phyloP scores from a whole-genome alignment of 768 basidiomycete genomes.

The Lanmaoa rubissima region DNA sequence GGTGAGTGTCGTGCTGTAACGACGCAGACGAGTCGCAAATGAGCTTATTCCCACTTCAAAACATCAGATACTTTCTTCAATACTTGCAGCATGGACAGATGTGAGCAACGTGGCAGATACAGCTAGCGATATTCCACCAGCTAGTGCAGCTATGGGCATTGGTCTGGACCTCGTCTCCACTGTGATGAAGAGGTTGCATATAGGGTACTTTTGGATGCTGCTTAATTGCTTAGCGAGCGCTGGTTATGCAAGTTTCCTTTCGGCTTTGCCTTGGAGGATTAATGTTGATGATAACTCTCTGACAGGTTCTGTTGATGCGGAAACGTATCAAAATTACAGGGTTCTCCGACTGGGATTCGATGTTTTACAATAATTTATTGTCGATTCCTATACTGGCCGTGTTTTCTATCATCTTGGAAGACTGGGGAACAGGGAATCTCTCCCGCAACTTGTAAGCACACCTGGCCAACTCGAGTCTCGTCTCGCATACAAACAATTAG shows the following conservation, averaged over 20 bases:
- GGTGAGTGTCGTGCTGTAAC: slow-evolving; percentile 44
- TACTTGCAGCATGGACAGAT: slow-evolving; percentile 97
- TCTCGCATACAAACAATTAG: background rate
- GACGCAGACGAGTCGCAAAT: background rate
- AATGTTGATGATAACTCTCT: background rate
- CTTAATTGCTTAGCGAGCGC: slow-evolving; percentile 89
- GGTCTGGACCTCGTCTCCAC: slow-evolving; percentile 39
- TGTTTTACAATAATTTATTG: slow-evolving; percentile 97
- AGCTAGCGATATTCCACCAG: slow-evolving; percentile 24
- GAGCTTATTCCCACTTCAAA: background rate
- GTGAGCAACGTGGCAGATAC: slow-evolving; percentile 43
- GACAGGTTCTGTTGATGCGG: slow-evolving; percentile 90
- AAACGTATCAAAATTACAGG: slow-evolving; percentile 94
- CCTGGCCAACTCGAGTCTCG: background rate
- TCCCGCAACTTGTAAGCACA: slow-evolving; percentile 81
- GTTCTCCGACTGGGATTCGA: slow-evolving; percentile 97
- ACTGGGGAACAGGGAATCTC: slow-evolving; percentile 83
- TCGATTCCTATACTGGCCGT: slow-evolving; percentile 87
- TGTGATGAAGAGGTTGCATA: slow-evolving; percentile 55
- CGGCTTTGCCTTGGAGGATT: background rate
- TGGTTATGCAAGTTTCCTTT: slow-evolving; percentile 64
- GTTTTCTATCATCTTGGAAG: slow-evolving; percentile 82
- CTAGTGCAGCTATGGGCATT: slow-evolving; percentile 27
- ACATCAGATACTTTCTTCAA: slow-evolving; percentile 79
- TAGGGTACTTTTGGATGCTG: slow-evolving; percentile 97